Base-by-base conservation (phyloP, 2,329 filamentous ascomycete genomes). In the Rhynchosporium secalis region DNA sequence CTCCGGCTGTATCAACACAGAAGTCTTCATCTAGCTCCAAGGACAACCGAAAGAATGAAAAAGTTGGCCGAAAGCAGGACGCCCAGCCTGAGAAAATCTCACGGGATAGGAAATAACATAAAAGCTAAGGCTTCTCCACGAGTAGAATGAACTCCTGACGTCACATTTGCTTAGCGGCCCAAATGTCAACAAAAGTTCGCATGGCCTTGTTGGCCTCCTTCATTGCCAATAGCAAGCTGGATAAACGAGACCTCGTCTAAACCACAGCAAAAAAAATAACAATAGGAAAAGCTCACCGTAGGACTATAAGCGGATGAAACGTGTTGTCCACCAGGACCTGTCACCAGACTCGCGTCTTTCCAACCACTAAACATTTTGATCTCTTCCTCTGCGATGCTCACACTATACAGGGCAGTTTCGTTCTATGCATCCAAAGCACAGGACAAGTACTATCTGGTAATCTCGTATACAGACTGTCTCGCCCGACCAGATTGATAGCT, bases 281-380 rank as follows among this genome's bases (percentile, higher is more conserved):
- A 3, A 1, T n/a, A 36, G 7, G 28, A 7, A 47, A 28, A 13
- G 47, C 55, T 46, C 47, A 57, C 55, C 20, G 28, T 29, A 57
- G 58, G 58, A 54, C 55, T 33, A 9, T 54, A 64, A 0, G 78
- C 78, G 61, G 77, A 82, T 56, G 83, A 69, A 64, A 81, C 83
- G 67, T 84, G 81, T 1, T 76, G 74, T 2, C 78, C 81, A 0
- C 75, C 78, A 48, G 80, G 75, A 1, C 83, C 68, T 54, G 78
- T 71, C 0, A 74, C 75, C 33, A 83, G 64, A 5, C 76, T 79
- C 5, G 77, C 76, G 65, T 81, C 78, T 8, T 75, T 74, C 3
- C 80, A 76, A 0, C 74, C 74, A 0, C 76, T 81, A 66, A 84
- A 83, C 7, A 81, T 71, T 71, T 81, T 77, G 65, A 83, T 81